These are phyloP conservation scores for Eustoma russellianum DNA, from an alignment of 257 asterid genomes.

Conservation along the genomic window DNA sequence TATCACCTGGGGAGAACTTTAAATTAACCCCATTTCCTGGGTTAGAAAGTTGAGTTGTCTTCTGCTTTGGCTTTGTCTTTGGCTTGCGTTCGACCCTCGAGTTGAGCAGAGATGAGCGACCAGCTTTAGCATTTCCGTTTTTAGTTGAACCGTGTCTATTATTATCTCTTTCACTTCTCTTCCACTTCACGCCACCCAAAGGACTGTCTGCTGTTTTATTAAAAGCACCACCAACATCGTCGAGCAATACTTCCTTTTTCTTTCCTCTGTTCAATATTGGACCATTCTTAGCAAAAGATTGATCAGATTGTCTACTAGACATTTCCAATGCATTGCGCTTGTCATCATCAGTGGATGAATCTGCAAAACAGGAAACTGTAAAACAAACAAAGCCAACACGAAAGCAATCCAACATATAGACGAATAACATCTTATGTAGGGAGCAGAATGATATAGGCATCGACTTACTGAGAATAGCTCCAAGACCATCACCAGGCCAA, in stretches of 20 bases:
- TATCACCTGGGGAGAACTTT: conserved; percentile 37
- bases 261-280: conserved; percentile 66
- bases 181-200: conserved; percentile 73
- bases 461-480: conserved; percentile 31
- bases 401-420: neutral
- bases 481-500: conserved; percentile 26
- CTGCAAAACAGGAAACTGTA: conserved; percentile 9
- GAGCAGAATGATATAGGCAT: neutral
- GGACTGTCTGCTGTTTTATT: conserved; percentile 40
- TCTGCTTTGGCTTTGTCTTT: conserved; percentile 77
- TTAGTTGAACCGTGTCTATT: conserved; percentile 15
- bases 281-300: conserved; percentile 43
- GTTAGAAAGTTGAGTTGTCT: conserved; percentile 73
- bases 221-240: conserved; percentile 59
- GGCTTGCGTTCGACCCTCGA: conserved; percentile 80
- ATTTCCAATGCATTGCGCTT: conserved; percentile 30
- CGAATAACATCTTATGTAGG: no score
- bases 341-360: conserved; percentile 25
- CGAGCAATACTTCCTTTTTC: conserved; percentile 76
- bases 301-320: conserved; percentile 33
- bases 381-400: conserved; percentile 7
- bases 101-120: conserved; percentile 50
- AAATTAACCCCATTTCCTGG: conserved; percentile 53
- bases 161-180: conserved; percentile 76
- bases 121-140: conserved; percentile 37